These are phyloP conservation scores for Leccinum incarnatum DNA, from an alignment of 768 basidiomycete species.

Conservation along the genomic window DNA sequence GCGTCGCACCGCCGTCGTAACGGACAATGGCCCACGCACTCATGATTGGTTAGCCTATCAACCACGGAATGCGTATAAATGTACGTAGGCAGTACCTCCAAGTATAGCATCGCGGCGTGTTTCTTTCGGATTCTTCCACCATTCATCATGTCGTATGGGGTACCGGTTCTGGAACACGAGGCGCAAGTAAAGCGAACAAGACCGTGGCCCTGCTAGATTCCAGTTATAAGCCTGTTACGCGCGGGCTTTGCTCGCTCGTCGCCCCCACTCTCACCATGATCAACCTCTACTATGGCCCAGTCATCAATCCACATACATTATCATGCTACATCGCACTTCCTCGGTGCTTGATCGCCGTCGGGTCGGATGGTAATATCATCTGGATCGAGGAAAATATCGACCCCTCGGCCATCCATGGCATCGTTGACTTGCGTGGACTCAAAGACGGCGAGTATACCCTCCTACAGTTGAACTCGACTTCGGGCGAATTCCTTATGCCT, in stretches of 20 bases:
- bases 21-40: background rate
- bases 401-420: conserved; percentile 46
- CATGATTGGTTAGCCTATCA: background rate
- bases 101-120: too few relatives aligned
- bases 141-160: background rate
- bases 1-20: background rate
- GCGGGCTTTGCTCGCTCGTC: background rate
- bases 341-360: conserved; percentile 54
- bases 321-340: conserved; percentile 45
- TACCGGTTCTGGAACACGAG: background rate
- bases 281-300: conserved; percentile 54
- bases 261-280: conserved; percentile 7
- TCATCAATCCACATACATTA: conserved; percentile 51
- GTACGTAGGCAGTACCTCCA: background rate
- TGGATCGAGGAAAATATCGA: conserved; percentile 69
- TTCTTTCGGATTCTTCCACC: background rate
- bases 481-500: conserved; percentile 72
- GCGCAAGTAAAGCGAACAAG: background rate
- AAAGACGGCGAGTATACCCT: conserved; percentile 32
- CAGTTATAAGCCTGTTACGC: background rate
- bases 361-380: conserved; percentile 51
- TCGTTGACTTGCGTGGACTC: conserved; percentile 49
- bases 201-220: background rate
- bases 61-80: background rate
- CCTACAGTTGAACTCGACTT: conserved; percentile 31